A percentile compares a stretch with the other conserved stretches of the same genome.
phyloP scores from a whole-genome alignment of 2,329 filamentous ascomycete genomes.

The Colletotrichum cuscutae region DNA sequence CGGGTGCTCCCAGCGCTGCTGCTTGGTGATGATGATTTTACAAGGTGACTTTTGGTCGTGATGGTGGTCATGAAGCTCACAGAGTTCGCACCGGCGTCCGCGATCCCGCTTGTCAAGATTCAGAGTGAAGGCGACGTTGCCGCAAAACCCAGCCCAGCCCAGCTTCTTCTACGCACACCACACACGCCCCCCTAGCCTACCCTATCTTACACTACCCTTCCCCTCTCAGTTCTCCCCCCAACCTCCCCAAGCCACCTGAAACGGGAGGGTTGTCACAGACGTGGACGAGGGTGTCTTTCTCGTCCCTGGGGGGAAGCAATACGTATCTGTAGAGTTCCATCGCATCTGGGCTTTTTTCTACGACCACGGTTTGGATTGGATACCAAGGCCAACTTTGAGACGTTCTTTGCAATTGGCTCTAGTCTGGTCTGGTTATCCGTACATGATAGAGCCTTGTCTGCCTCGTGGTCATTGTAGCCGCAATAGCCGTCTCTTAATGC shows the following conservation, averaged over 20 bases:
- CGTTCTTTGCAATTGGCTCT: not conserved
- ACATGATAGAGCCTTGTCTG: not conserved
- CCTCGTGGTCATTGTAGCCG: constrained; percentile 14
- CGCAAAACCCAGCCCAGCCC: not conserved
- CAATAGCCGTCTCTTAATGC: constrained; percentile 12
- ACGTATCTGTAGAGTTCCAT: constrained; percentile 1
- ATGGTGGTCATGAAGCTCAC: not conserved
- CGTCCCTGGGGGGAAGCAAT: not conserved
- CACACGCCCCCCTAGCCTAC: no score
- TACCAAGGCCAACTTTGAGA: not conserved
- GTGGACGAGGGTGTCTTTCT: constrained; percentile 9
- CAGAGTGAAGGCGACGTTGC: constrained; percentile 6
- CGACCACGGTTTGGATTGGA: not conserved
- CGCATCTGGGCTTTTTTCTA: not conserved
- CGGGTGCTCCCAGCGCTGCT: constrained; percentile 8
- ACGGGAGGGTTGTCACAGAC: constrained; percentile 36
- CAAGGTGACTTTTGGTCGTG: not conserved
- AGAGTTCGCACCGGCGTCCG: constrained; percentile 16
- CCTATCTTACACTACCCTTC: not conserved
- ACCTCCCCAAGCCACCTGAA: constrained; percentile 29
- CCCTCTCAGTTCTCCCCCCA: not conserved
- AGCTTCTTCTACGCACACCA: not conserved
- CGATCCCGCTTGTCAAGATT: constrained; percentile 32
- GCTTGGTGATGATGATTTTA: not conserved
- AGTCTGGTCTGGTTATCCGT: not conserved